Evolutionary conservation across 2,329 filamentous ascomycete genomes (phyloP).

Genomic region (Penicillium sp.): DNA sequence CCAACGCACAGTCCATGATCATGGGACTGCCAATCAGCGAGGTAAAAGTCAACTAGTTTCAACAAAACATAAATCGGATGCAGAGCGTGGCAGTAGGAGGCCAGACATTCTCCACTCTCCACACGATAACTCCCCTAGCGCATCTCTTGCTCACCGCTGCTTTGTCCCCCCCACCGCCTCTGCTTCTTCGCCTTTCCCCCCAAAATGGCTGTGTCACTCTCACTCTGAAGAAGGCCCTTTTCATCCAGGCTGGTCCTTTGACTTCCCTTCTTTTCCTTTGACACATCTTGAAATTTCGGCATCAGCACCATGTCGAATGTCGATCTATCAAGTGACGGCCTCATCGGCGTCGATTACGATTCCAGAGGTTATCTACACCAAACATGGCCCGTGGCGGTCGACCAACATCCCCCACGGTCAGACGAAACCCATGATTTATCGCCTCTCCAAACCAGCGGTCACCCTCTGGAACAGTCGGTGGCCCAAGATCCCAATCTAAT

Average conservation of each 20-base stretch:
- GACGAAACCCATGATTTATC: slow-evolving; percentile 43
- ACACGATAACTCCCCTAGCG: slow-evolving; percentile 37
- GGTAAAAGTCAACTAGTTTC: not conserved
- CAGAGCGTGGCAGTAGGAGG: slow-evolving; percentile 4
- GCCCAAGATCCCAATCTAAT: slow-evolving; percentile 46
- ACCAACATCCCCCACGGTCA: slow-evolving; percentile 39
- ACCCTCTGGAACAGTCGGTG: slow-evolving; percentile 45
- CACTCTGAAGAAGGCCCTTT: slow-evolving; percentile 26
- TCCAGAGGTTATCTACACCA: slow-evolving; percentile 47
- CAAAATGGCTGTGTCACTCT: slow-evolving; percentile 25
- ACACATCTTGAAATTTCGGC: slow-evolving; percentile 32
- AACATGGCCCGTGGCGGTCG: slow-evolving; percentile 45
- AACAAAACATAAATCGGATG: not conserved
- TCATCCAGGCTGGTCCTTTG: slow-evolving; percentile 33
- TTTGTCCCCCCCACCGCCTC: slow-evolving; percentile 44
- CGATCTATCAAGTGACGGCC: slow-evolving; percentile 46
- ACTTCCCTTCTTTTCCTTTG: slow-evolving; percentile 28
- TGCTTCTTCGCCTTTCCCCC: slow-evolving; percentile 19
- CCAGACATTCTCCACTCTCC: slow-evolving; percentile 25
- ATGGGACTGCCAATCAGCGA: not conserved
- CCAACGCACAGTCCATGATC: slow-evolving; percentile 1
- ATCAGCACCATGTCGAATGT: slow-evolving; percentile 45
- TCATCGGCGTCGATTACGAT: slow-evolving; percentile 50
- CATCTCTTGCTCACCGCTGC: slow-evolving; percentile 45
- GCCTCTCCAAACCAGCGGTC: slow-evolving; percentile 45